These are phyloP conservation scores for Quercus mongolica DNA, from an alignment of 306 rosid genomes.

Conservation along the genomic window DNA sequence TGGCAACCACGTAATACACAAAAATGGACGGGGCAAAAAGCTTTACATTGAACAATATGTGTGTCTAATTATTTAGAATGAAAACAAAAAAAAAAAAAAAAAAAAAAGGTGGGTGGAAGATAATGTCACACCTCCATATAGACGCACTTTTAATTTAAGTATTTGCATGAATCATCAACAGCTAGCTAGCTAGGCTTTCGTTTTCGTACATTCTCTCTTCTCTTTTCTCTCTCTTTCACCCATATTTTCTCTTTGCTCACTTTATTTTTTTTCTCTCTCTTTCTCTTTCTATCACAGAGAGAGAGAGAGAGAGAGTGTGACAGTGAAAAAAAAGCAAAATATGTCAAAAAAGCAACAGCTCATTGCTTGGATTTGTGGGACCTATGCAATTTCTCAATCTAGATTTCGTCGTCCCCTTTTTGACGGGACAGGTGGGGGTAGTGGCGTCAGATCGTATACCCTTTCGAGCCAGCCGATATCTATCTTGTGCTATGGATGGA, in stretches of 20 bases:
- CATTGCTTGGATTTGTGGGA: conserved; percentile 72
- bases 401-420: conserved; percentile 50
- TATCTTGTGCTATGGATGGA: too few relatives aligned
- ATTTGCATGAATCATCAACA: conserved; percentile 16
- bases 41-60: too few relatives aligned
- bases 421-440: conserved; percentile 42
- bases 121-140: conserved; percentile 6
- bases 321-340: conserved; percentile 18
- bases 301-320: not conserved
- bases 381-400: conserved; percentile 47
- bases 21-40: not conserved
- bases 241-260: not conserved
- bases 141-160: not conserved
- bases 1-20: not conserved
- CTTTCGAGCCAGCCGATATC: not conserved
- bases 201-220: conserved; percentile 18
- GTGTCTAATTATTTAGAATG: not conserved
- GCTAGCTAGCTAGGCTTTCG: conserved; percentile 18
- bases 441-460: not conserved
- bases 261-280: not conserved
- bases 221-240: conserved; percentile 11
- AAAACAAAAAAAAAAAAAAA: not conserved
- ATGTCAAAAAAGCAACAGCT: conserved; percentile 61
- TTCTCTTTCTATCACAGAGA: conserved; percentile 2
- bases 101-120: conserved; percentile 5